phyloP scores from a whole-genome alignment of 495 filamentous ascomycete species.

The Pyronema domesticum region DNA sequence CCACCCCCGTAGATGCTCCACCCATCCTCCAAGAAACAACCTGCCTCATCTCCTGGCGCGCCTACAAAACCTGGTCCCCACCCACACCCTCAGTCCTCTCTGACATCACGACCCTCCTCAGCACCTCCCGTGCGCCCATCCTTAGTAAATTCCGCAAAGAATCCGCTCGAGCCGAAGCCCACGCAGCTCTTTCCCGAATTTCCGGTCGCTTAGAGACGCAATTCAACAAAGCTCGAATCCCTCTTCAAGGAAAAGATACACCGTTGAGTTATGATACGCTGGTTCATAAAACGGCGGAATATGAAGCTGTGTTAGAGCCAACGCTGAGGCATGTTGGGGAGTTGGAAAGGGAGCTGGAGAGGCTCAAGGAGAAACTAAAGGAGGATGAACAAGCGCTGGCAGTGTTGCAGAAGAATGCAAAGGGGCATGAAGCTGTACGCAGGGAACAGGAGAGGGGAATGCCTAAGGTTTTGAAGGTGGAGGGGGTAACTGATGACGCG shows the following conservation, averaged over 20 bases:
- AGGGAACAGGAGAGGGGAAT: conserved; percentile 14
- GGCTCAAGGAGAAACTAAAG: conserved; percentile 11
- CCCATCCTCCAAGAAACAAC: conserved; percentile 1
- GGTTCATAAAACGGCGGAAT: conserved; percentile 15
- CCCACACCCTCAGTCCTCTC: conserved; percentile 8
- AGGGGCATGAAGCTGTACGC: conserved; percentile 12
- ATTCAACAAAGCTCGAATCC: conserved; percentile 14
- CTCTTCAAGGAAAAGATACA: conserved; percentile 17
- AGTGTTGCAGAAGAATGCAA: conserved; percentile 18
- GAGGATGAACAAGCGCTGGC: conserved; percentile 9
- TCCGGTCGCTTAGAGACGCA: conserved; percentile 6
- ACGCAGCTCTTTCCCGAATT: background rate
- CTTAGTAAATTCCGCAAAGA: conserved; percentile 18
- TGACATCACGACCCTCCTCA: conserved; percentile 15
- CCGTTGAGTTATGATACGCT: conserved; percentile 15
- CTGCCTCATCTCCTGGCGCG: conserved; percentile 11
- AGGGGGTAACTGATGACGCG: conserved; percentile 16
- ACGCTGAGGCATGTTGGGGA: conserved; percentile 19
- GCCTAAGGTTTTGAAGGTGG: background rate
- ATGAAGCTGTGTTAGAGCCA: conserved; percentile 16
- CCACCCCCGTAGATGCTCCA: background rate
- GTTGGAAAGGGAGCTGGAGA: conserved; percentile 17
- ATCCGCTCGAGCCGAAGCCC: conserved; percentile 12
- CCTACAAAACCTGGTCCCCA: conserved; percentile 12
- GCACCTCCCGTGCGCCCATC: conserved; percentile 14